Evolutionary conservation across 73 alveolate species (phyloP).

Genomic region (Paramecium sexaurelia): DNA sequence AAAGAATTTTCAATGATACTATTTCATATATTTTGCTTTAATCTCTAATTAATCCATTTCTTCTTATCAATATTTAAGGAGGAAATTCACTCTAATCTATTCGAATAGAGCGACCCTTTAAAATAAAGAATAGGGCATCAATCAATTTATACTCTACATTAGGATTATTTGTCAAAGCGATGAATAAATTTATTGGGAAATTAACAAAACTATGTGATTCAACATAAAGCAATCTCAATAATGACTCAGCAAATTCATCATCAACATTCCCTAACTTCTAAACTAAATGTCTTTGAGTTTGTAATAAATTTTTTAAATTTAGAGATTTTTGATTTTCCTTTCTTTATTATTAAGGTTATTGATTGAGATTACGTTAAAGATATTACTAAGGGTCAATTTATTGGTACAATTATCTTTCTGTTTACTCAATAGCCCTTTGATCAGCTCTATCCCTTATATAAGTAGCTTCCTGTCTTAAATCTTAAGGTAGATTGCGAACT

Average conservation of each 20-base stretch:
- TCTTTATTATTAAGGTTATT: not conserved
- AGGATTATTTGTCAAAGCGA: slow-evolving; percentile 23
- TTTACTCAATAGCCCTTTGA: not conserved
- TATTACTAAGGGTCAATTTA: not conserved
- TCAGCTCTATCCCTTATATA: not conserved
- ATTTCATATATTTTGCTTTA: not conserved
- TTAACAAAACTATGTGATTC: slow-evolving; percentile 16
- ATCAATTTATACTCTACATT: slow-evolving; percentile 34
- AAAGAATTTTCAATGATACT: not conserved
- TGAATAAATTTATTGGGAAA: slow-evolving; percentile 34
- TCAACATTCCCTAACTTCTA: slow-evolving; percentile 32
- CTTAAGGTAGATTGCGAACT: not conserved
- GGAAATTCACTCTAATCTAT: not conserved
- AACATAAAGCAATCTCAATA: not conserved
- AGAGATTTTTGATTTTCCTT: not conserved
- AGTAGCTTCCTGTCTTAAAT: not conserved
- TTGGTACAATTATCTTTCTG: not conserved
- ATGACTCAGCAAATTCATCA: slow-evolving; percentile 35
- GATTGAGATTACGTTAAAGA: not conserved
- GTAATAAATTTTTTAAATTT: not conserved
- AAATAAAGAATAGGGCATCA: not conserved
- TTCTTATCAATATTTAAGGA: not conserved
- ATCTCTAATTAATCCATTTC: slow-evolving; percentile 27
- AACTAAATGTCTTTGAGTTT: slow-evolving; percentile 6
- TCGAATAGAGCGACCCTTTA: not conserved